These are phyloP conservation scores for Ambrosiella xylebori DNA, from an alignment of 2,329 filamentous ascomycete species.

Conservation along the genomic window DNA sequence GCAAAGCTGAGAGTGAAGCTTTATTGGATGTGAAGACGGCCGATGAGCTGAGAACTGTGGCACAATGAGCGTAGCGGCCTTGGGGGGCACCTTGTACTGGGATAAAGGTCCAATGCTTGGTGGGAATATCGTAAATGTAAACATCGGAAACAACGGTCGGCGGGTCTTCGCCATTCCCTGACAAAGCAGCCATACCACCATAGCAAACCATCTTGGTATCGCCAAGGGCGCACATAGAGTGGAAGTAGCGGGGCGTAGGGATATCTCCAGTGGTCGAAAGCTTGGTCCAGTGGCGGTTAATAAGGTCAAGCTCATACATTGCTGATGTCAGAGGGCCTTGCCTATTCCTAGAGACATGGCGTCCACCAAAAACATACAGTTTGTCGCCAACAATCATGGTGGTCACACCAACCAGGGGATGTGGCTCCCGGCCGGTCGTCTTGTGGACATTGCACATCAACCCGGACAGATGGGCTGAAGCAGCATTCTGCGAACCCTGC, in stretches of 20 bases:
- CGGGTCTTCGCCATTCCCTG: slow-evolving; percentile 40
- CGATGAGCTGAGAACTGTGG: slow-evolving; percentile 75
- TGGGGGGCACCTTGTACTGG: slow-evolving; percentile 68
- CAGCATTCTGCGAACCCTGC: slow-evolving; percentile 26
- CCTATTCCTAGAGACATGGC: slow-evolving; percentile 67
- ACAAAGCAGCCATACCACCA: slow-evolving; percentile 70
- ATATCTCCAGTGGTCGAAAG: slow-evolving; percentile 69
- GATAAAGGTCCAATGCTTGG: slow-evolving; percentile 71
- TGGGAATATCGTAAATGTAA: slow-evolving; percentile 78
- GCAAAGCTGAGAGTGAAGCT: slow-evolving; percentile 70
- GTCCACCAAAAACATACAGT: slow-evolving; percentile 88
- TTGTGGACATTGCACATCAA: slow-evolving; percentile 58
- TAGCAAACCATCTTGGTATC: slow-evolving; percentile 97
- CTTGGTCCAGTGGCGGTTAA: slow-evolving; percentile 84
- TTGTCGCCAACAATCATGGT: slow-evolving; percentile 92
- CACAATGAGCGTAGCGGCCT: slow-evolving; percentile 91
- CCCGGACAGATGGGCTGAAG: slow-evolving; percentile 44
- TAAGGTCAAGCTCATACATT: slow-evolving; percentile 82
- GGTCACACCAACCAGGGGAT: slow-evolving; percentile 81
- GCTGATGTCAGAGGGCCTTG: slow-evolving; percentile 71
- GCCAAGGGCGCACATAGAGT: slow-evolving; percentile 83
- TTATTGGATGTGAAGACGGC: slow-evolving; percentile 71
- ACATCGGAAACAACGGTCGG: slow-evolving; percentile 97
- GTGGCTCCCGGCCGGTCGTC: slow-evolving; percentile 82
- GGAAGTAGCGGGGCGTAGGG: slow-evolving; percentile 86